Evolutionary conservation across 768 basidiomycete species (phyloP).

Genomic region (Lentinula boryana): DNA sequence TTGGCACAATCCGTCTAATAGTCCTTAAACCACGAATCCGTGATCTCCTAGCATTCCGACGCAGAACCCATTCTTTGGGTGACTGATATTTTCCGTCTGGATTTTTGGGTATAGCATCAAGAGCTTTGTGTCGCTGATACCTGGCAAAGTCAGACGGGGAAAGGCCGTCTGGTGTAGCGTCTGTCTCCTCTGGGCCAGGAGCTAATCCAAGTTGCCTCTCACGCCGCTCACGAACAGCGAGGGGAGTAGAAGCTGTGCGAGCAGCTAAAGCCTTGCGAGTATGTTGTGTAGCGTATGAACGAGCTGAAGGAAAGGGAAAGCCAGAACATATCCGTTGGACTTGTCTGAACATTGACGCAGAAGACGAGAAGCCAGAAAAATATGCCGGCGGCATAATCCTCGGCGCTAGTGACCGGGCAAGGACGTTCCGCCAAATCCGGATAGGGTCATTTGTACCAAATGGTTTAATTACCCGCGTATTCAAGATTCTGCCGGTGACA

Average conservation of each 20-base stretch:
- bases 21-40: conserved; percentile 62
- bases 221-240: conserved; percentile 68
- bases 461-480: too few relatives aligned
- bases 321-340: neutral
- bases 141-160: conserved; percentile 61
- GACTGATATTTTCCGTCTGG: conserved; percentile 15
- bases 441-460: too few relatives aligned
- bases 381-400: neutral
- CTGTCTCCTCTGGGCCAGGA: conserved; percentile 28
- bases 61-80: conserved; percentile 55
- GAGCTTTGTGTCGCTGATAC: conserved; percentile 52
- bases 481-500: too few relatives aligned
- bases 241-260: conserved; percentile 64
- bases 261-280: conserved; percentile 40
- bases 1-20: conserved; percentile 19
- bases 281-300: conserved; percentile 33
- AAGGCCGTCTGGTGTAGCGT: conserved; percentile 49
- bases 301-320: conserved; percentile 14
- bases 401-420: too few relatives aligned
- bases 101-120: conserved; percentile 37
- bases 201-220: conserved; percentile 37
- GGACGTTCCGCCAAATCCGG: too few relatives aligned
- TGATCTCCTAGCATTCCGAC: conserved; percentile 50
- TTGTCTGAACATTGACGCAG: neutral
- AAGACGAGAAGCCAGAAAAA: neutral